Evolutionary conservation across 495 filamentous ascomycete genomes (phyloP), one percentile per base, ranked within the genome.

Genomic region (Neohortaea acidophila): DNA sequence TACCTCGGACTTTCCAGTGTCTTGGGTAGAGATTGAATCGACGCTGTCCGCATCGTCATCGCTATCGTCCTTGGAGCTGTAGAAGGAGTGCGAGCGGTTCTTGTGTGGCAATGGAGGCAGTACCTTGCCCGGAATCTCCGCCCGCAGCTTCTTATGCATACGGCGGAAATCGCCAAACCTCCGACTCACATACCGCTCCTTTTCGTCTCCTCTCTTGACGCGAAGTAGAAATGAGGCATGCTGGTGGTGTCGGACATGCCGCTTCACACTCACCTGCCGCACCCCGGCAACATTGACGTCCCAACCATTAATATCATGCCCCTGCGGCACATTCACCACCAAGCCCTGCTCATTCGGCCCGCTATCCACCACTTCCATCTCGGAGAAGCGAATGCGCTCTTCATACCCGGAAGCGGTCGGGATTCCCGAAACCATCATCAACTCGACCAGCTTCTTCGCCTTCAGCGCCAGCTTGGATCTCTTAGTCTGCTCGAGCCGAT

Each of bases 391-490:
- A 47, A 97, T 92, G 13, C 89, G 72, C 57, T 97, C 89, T 59
- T 97, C 89, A 51, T 96, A 97, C 2, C 89, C 89, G 13, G 85
- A 94, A 12, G 89, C 84, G 2, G 89, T 97, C 15, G 81, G 85
- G 33, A 97, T 77, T 3, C 91, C 89, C 3, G 84, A 94, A 13
- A 96, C 91, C 85, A 97, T 94, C 89, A 97, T 96, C 41, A 97
- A 64, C 62, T 96, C 89, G 21, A 97, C 79, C 36, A 97, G 61
- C 65, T 97, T 97, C 55, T 84, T 76, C 21, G 82, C 81, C 68
- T 97, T 97, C 38, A 78, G 61, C 0, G 91, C 86, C 37, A 97
- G 61, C 61, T 96, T 96, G 53, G 75, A 68, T 29, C 89, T 69
- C 68, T 97, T 97, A 2, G 91, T 96, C 57, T 94, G 84, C 57